phyloP scores from a whole-genome alignment of 306 rosid genomes.

The Prunus campanulata region DNA sequence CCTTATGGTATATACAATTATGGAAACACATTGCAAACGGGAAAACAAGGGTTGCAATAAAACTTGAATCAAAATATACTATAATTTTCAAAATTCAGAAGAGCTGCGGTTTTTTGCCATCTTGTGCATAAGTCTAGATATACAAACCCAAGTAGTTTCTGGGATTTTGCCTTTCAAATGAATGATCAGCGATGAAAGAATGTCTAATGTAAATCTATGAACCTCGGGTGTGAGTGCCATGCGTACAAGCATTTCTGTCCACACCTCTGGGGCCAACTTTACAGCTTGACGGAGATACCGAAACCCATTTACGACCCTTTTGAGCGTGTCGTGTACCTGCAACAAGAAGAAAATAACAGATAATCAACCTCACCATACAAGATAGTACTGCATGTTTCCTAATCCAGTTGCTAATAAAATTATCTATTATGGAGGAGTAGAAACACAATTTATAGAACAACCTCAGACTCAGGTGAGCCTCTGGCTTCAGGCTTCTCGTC shows the following conservation, averaged over 20 bases:
- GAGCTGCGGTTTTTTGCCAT: conserved; percentile 28
- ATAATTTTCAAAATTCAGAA: conserved; percentile 14
- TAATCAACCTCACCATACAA: neutral
- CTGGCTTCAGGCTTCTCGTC: conserved; percentile 43
- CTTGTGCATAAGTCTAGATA: conserved; percentile 70
- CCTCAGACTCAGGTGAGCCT: conserved; percentile 19
- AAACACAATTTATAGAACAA: neutral
- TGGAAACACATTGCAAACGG: neutral
- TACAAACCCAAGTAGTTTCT: conserved; percentile 59
- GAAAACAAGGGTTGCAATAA: neutral
- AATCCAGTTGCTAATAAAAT: neutral
- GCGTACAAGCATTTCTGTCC: conserved; percentile 81
- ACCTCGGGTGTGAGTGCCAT: conserved; percentile 71
- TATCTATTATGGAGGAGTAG: neutral
- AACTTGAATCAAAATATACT: neutral
- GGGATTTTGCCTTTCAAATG: conserved; percentile 55
- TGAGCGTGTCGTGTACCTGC: conserved; percentile 60
- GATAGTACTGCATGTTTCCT: neutral
- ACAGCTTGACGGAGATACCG: conserved; percentile 55
- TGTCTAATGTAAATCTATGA: conserved; percentile 63
- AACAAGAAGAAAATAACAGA: conserved; percentile 1
- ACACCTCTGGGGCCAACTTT: conserved; percentile 72
- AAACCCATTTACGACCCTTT: conserved; percentile 62
- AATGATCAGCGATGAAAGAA: conserved; percentile 50
- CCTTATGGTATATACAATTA: neutral